Evolutionary conservation across 1,284 basidiomycete species (phyloP), one percentile per base, ranked within the genome.

Genomic region (Filobasidium uniguttulatum): DNA sequence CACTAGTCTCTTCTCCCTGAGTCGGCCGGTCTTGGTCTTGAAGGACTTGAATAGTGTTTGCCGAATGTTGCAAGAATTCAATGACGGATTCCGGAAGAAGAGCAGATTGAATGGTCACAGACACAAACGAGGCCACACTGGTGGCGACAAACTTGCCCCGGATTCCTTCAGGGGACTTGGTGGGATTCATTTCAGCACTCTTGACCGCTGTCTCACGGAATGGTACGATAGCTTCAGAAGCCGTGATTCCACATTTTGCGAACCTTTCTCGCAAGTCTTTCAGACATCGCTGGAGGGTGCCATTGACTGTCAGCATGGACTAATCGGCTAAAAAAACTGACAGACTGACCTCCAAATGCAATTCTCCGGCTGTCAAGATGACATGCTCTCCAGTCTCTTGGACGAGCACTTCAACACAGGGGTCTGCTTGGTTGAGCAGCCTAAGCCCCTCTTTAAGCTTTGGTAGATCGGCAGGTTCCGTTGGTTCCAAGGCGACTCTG

Each of bases 371-470:
- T 6, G 88, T 87, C 55, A 97, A 71, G 58, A 99, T 96, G 49
- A 98, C 94, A 67, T 96, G 86, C 69, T 99, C 94, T 35, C 94
- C 94, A 0, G 90, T 96, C 60, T 89, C 81, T 68, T 98, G 93
- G 55, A 97, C 87, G 64, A 96, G 85, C 0, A 86, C 91, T 66
- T 98, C 89, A 15, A 94, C 93, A 60, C 91, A 98, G 1, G 94
- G 93, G 69, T 98, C 94, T 4, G 91, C 83, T 66, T 97, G 91
- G 61, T 85, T 86, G 26, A 99, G 78, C 28, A 98, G 73, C 59
- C 83, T 85, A 47, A 98, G 72, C 0, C 94, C 94, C 46, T 77
- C 77, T 30, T 97, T 77, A 15, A 99, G 76, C 64, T 89, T 91
- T 1, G 82, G 83, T 80, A 98, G 85, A 63, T 98, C 88, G n/a